Conservation (phyloP, 2,329 filamentous ascomycete species). For the Coniochaeta hoffmannii region DNA sequence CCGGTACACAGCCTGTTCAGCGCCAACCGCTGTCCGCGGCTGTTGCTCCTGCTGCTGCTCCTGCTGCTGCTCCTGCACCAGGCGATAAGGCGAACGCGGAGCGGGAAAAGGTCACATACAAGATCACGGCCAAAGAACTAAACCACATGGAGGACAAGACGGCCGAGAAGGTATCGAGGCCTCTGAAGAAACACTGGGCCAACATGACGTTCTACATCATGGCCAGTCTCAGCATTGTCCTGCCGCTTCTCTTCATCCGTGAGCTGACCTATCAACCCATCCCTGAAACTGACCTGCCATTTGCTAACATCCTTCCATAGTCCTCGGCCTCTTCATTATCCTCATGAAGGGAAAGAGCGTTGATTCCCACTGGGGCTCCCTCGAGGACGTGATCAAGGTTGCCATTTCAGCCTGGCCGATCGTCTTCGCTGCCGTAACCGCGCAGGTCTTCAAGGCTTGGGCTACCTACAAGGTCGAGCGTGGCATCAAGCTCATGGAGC, state of each 20-base stretch:
- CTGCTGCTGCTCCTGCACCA: background rate
- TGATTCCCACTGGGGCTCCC: background rate
- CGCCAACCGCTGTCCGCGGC: too few relatives aligned
- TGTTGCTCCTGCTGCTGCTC: too few relatives aligned
- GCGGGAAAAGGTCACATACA: background rate
- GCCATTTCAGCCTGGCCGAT: slow-evolving; percentile 13
- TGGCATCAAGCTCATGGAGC: slow-evolving; percentile 6
- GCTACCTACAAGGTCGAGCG: slow-evolving; percentile 11
- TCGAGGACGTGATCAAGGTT: slow-evolving; percentile 10
- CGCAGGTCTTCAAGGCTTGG: slow-evolving; percentile 13
- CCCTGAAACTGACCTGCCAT: background rate
- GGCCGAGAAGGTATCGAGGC: background rate
- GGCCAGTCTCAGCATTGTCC: background rate
- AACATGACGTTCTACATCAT: background rate
- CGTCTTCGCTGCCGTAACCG: slow-evolving; percentile 13
- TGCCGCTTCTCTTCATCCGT: background rate
- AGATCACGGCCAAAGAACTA: background rate
- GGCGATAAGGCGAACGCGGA: background rate
- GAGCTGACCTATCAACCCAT: background rate
- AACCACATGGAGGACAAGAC: background rate
- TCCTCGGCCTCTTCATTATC: background rate
- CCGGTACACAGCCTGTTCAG: background rate
- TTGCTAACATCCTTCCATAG: background rate
- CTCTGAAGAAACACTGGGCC: background rate
- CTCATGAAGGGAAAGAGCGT: background rate